Conservation (phyloP, 176 grass and related monocot species). For the Musa schizocarpa region DNA sequence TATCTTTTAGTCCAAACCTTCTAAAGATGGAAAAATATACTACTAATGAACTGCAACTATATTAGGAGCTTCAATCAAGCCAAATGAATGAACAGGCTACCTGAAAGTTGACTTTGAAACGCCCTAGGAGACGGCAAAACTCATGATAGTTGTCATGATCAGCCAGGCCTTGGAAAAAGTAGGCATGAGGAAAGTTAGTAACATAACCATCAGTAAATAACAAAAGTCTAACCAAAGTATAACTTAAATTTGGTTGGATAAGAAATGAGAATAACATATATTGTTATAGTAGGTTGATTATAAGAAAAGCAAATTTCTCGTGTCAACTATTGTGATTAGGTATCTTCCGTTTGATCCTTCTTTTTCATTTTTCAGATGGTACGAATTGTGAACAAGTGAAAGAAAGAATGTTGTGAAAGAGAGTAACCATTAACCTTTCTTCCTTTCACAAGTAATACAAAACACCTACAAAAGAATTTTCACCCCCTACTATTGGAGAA, state of each 20-base stretch:
- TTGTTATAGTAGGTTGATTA: too few species aligned
- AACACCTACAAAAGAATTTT: too few species aligned
- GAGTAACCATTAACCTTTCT: too few species aligned
- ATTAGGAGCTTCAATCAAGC: conserved; percentile 8
- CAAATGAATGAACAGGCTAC: conserved; percentile 23
- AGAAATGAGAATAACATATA: too few species aligned
- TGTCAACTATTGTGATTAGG: too few species aligned
- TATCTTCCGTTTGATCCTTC: too few species aligned
- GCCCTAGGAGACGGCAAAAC: conserved; percentile 89
- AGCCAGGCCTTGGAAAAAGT: conserved; percentile 71
- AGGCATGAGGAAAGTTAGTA: neutral
- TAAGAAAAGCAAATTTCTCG: too few species aligned
- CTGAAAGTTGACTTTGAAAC: conserved; percentile 99
- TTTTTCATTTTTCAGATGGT: too few species aligned
- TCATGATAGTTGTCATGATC: conserved; percentile 99
- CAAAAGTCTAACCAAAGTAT: neutral
- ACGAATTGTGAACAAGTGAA: too few species aligned
- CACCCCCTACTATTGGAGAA: too few species aligned
- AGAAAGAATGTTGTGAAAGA: too few species aligned
- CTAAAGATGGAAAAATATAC: neutral
- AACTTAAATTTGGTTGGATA: neutral
- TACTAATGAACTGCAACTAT: neutral
- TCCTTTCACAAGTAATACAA: too few species aligned
- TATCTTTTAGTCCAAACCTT: neutral
- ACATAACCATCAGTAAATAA: neutral